Evolutionary conservation across 306 rosid species (phyloP), one percentile per base, ranked within the genome.

Genomic region (Inga oerstediana): DNA sequence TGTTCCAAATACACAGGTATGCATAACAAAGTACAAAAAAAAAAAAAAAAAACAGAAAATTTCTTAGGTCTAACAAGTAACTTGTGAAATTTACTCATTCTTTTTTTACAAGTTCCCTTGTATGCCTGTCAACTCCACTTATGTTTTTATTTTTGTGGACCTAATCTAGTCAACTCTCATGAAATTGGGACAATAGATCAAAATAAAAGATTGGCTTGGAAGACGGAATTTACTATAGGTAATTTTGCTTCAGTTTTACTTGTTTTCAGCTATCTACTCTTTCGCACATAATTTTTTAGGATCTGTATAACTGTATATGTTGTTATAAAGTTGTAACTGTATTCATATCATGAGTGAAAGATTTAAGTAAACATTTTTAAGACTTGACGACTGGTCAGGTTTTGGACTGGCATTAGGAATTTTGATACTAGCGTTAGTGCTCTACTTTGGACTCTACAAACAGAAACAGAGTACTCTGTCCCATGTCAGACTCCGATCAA

Each of bases 1-100:
- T 88, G 88, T 30, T 37, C 43, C 32, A 24, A 7, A 41, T 20
- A 22, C 30, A 9, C 1, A 82, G 88, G 90, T 87, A 83, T 62
- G 27, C 61, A 79, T 6, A 16, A 68, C 43, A 34, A 12, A 13
- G n/a, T 5, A 27, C 5, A 1, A 11, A 12, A 27, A 11, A 27
- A 10, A n/a, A n/a, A n/a, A 32, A 32, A 3, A 32, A 32, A 32
- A 2, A 32, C 34, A 32, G 3, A 17, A 3, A 16, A 52, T 8
- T 19, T 27, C 15, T 24, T 1, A 12, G 17, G 35, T 61, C 15
- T 32, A 65, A 64, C 69, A 13, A 30, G n/a, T 24, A 20, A 3
- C 17, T 3, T 24, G 0, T 24, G 15, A 62, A 10, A 22, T 59
- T 8, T 61, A 24, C 11, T 20, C 65, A 7, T 20, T 19, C 30